phyloP scores from a whole-genome alignment of 352 stramenopile species.

The Phytopythium chamaehyphon region DNA sequence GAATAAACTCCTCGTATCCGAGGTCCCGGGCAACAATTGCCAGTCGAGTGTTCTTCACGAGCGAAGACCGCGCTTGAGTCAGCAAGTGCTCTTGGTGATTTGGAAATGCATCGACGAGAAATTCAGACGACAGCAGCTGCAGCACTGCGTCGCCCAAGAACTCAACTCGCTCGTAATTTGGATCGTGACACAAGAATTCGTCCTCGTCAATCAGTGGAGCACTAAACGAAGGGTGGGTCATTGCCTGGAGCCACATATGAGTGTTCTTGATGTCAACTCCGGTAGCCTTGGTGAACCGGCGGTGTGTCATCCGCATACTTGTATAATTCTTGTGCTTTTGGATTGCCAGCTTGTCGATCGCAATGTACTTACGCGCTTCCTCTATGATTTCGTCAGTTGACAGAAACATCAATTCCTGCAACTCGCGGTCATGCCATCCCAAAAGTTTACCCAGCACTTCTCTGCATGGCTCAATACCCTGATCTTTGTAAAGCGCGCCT shows the following conservation, averaged over 20 bases:
- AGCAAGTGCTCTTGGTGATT: conserved; percentile 81
- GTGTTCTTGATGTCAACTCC: conserved; percentile 54
- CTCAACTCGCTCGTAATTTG: conserved; percentile 81
- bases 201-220: conserved; percentile 60
- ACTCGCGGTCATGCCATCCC: conserved; percentile 41
- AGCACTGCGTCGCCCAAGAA: conserved; percentile 84
- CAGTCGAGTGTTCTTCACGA: conserved; percentile 84
- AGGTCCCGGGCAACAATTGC: conserved; percentile 49
- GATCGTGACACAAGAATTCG: conserved; percentile 64
- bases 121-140: conserved; percentile 73
- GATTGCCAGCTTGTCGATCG: conserved; percentile 48
- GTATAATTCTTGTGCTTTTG: conserved; percentile 47
- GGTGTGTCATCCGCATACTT: conserved; percentile 39
- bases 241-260: conserved; percentile 72
- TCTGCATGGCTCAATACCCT: conserved; percentile 66
- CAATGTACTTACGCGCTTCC: conserved; percentile 40
- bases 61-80: conserved; percentile 69
- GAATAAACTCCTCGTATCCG: conserved; percentile 72
- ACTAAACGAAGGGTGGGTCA: conserved; percentile 79
- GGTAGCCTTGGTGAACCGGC: conserved; percentile 43
- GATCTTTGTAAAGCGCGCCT: conserved; percentile 78
- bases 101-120: conserved; percentile 75
- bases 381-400: conserved; percentile 46
- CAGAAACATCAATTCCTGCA: conserved; percentile 56
- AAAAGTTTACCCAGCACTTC: conserved; percentile 63